A percentile compares a stretch with the other conserved stretches of the same genome.
phyloP scores from a whole-genome alignment of 2,329 filamentous ascomycete genomes.

The Pyrenochaeta sp. region DNA sequence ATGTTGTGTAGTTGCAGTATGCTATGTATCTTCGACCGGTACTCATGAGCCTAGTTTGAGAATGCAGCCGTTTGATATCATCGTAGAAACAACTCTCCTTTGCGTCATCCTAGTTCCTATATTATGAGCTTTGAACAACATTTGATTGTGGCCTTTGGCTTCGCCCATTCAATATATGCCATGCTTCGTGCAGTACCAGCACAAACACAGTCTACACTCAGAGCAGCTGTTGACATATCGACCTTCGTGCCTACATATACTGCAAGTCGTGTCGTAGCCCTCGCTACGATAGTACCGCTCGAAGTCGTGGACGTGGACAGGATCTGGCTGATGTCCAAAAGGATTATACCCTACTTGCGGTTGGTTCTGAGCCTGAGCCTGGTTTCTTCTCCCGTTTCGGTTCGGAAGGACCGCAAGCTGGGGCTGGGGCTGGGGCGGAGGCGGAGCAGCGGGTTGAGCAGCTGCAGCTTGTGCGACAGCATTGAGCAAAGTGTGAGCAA shows the following conservation, averaged over 20 bases:
- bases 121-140: neutral
- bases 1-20: too few species aligned
- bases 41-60: too few species aligned
- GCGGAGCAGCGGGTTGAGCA: neutral
- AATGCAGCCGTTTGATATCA: neutral
- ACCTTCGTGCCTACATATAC: constrained; percentile 1
- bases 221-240: constrained; percentile 10
- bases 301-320: neutral
- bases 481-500: too few species aligned
- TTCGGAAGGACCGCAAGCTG: neutral
- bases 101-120: too few species aligned
- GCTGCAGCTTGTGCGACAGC: neutral
- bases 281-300: constrained; percentile 10
- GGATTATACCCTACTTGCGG: neutral
- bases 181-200: constrained; percentile 14
- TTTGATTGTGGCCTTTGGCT: neutral
- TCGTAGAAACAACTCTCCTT: neutral
- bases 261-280: constrained; percentile 5
- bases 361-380: neutral
- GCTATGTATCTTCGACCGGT: too few species aligned
- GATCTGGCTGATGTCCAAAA: neutral
- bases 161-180: neutral
- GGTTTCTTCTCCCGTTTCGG: neutral
- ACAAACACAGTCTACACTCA: constrained; percentile 3
- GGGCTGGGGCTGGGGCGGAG: neutral